These are phyloP conservation scores for Ceratocystiopsis sp. DNA, from an alignment of 2,329 filamentous ascomycete genomes.

Conservation along the genomic window DNA sequence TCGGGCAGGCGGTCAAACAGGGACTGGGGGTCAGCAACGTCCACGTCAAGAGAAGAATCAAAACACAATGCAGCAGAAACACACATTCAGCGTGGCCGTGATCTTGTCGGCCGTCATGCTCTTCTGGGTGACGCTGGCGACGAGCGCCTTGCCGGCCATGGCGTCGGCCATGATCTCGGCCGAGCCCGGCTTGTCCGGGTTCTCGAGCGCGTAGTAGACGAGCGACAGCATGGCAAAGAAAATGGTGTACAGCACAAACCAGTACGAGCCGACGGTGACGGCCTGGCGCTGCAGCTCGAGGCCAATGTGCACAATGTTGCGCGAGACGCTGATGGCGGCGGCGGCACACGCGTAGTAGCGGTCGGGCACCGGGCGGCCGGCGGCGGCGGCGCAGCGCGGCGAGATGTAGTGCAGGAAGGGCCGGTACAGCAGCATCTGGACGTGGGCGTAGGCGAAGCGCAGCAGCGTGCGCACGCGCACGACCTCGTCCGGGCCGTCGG, in stretches of 20 bases:
- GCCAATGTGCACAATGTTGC: conserved; percentile 66
- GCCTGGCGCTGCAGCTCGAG: conserved; percentile 28
- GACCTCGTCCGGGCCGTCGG: conserved; percentile 57
- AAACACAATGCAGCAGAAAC: conserved; percentile 13
- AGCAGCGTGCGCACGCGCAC: conserved; percentile 62
- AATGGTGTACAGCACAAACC: conserved; percentile 74
- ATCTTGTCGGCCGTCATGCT: conserved; percentile 84
- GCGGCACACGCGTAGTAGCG: conserved; percentile 59
- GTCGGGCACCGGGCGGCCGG: conserved; percentile 47
- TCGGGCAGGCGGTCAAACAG: conserved; percentile 76
- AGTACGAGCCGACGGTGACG: conserved; percentile 58
- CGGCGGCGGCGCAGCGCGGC: conserved; percentile 36
- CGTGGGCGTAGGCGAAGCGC: conserved; percentile 64
- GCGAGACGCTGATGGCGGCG: conserved; percentile 42
- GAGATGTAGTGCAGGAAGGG: conserved; percentile 76
- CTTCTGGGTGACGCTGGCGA: conserved; percentile 61
- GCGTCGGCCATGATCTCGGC: conserved; percentile 76
- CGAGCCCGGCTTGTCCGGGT: conserved; percentile 56
- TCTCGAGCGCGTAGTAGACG: conserved; percentile 66
- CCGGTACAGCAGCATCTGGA: conserved; percentile 67
- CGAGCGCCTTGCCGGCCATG: conserved; percentile 64
- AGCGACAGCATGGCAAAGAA: conserved; percentile 69
- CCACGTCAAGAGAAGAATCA: not conserved
- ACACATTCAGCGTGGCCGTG: conserved; percentile 57
- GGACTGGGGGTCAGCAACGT: conserved; percentile 26